Conservation (phyloP, 1,284 basidiomycete genomes). For the Cryptococcus jaspeensis region DNA sequence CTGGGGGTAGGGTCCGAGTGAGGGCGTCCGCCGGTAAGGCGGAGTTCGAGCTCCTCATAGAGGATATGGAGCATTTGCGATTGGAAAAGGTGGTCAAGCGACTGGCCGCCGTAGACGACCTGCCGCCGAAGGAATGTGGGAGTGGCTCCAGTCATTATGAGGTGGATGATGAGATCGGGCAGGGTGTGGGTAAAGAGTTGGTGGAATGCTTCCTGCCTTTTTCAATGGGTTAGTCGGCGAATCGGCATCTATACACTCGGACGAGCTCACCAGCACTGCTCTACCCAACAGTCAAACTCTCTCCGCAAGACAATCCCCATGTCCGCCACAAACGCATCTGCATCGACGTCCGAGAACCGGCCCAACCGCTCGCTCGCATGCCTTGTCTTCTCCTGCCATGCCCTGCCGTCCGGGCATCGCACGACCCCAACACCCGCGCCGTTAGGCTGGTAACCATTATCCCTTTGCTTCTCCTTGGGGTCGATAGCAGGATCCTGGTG, state of each 20-base stretch:
- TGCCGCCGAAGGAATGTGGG: constrained; percentile 46
- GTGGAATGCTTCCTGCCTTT: constrained; percentile 52
- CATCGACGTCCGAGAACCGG: constrained; percentile 39
- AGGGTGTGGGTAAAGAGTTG: constrained; percentile 48
- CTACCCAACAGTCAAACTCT: constrained; percentile 52
- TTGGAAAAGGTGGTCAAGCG: constrained; percentile 45
- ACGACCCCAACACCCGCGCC: constrained; percentile 17
- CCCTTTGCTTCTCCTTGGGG: constrained; percentile 3
- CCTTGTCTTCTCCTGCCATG: constrained; percentile 35
- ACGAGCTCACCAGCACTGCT: constrained; percentile 49
- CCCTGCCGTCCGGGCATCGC: constrained; percentile 24
- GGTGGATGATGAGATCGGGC: constrained; percentile 48
- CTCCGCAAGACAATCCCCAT: constrained; percentile 44
- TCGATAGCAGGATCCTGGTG: constrained; percentile 38
- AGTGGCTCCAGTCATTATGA: constrained; percentile 46
- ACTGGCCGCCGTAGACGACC: constrained; percentile 49
- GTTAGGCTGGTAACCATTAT: constrained; percentile 7
- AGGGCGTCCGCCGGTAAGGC: constrained; percentile 35
- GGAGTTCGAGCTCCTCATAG: constrained; percentile 44
- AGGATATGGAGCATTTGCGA: constrained; percentile 47
- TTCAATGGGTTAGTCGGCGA: background rate
- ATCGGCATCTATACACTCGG: background rate
- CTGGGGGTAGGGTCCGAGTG: constrained; percentile 18
- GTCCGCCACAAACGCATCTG: constrained; percentile 45
- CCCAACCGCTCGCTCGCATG: constrained; percentile 34